phyloP scores from a whole-genome alignment of 2,329 filamentous ascomycete genomes.

The Trichoderma sp. region DNA sequence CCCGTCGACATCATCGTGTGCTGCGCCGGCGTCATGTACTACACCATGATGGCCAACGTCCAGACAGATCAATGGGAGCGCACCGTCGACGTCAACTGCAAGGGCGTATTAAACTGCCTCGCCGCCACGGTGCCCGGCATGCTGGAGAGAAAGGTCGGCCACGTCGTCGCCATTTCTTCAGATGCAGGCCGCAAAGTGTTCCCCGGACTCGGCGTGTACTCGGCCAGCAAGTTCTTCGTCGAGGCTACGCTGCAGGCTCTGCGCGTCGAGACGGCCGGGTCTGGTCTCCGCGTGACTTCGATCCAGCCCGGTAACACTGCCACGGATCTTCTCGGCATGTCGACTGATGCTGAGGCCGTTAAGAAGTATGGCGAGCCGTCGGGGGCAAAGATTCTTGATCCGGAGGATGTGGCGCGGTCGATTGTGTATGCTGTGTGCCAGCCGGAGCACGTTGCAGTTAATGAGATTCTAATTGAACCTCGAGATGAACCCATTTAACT shows the following conservation, averaged over 20 bases:
- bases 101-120: slow-evolving; percentile 72
- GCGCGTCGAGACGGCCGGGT: slow-evolving; percentile 71
- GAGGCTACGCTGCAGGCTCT: slow-evolving; percentile 75
- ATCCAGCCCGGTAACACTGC: slow-evolving; percentile 76
- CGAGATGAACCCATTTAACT: slow-evolving; percentile 65
- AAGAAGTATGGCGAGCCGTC: slow-evolving; percentile 75
- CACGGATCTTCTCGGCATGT: slow-evolving; percentile 71
- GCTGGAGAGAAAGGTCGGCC: slow-evolving; percentile 65
- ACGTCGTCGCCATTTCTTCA: slow-evolving; percentile 78
- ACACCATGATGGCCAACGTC: slow-evolving; percentile 78
- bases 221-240: slow-evolving; percentile 80
- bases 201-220: slow-evolving; percentile 78
- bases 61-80: slow-evolving; percentile 74
- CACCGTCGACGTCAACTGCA: slow-evolving; percentile 84
- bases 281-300: slow-evolving; percentile 68
- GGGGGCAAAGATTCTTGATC: slow-evolving; percentile 71
- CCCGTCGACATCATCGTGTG: slow-evolving; percentile 75
- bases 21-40: slow-evolving; percentile 85
- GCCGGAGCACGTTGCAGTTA: slow-evolving; percentile 73
- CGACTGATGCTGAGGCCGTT: slow-evolving; percentile 70
- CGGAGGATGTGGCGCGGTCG: slow-evolving; percentile 67
- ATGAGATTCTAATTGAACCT: slow-evolving; percentile 77
- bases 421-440: slow-evolving; percentile 74
- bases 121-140: slow-evolving; percentile 68
- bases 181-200: slow-evolving; percentile 81